Evolutionary conservation across 176 grass and related monocot species (phyloP).

Genomic region (Avena eriantha): DNA sequence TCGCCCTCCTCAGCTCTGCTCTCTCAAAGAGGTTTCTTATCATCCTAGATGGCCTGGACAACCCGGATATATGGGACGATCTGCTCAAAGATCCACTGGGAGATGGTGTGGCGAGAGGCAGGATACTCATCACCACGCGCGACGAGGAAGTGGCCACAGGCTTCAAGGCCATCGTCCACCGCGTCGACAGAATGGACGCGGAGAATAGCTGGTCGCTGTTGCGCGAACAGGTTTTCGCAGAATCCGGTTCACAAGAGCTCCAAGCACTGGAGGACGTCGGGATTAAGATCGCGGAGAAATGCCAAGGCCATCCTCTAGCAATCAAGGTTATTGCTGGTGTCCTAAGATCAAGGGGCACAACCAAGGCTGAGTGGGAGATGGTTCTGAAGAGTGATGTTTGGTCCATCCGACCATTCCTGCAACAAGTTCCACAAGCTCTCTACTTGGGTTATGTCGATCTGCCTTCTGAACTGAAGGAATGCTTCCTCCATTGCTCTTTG

Average conservation of each 20-base stretch:
- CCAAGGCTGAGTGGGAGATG: slow-evolving; percentile 60
- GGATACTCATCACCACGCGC: slow-evolving; percentile 62
- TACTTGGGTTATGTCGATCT: slow-evolving; percentile 79
- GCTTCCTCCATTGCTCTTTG: slow-evolving; percentile 76
- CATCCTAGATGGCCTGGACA: slow-evolving; percentile 81
- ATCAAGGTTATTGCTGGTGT: slow-evolving; percentile 72
- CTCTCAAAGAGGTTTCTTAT: slow-evolving; percentile 71
- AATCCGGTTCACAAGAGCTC: slow-evolving; percentile 44
- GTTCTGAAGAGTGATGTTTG: slow-evolving; percentile 62
- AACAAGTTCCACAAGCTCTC: slow-evolving; percentile 61
- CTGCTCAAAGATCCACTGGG: slow-evolving; percentile 64
- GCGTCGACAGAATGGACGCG: slow-evolving; percentile 51
- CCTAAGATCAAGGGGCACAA: slow-evolving; percentile 56
- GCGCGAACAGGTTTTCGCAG: slow-evolving; percentile 44
- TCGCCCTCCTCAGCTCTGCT: slow-evolving; percentile 46
- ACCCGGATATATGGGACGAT: slow-evolving; percentile 55
- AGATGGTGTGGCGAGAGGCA: slow-evolving; percentile 61
- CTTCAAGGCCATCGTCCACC: slow-evolving; percentile 65
- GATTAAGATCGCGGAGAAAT: slow-evolving; percentile 67
- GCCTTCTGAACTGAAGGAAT: slow-evolving; percentile 74
- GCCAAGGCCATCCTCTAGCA: slow-evolving; percentile 71
- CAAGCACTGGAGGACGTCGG: slow-evolving; percentile 56
- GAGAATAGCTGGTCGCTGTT: slow-evolving; percentile 64
- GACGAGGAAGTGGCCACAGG: slow-evolving; percentile 46
- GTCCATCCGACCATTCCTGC: slow-evolving; percentile 52